Conservation (phyloP, 768 basidiomycete genomes). For the Lentinula detonsa region DNA sequence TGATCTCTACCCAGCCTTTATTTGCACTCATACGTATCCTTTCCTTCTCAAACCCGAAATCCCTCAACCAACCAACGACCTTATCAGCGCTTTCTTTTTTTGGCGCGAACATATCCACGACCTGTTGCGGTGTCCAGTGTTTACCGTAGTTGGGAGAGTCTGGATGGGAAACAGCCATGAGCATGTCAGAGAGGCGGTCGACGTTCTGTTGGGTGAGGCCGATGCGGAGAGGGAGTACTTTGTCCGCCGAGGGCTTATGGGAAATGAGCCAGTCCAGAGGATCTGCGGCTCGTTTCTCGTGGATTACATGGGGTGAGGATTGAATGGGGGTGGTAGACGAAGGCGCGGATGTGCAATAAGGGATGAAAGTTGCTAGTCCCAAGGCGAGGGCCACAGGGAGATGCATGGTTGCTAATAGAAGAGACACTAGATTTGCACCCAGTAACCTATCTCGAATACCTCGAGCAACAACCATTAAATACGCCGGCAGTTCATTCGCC, state of each 20-base stretch:
- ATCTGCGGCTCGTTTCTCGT: conserved; percentile 29
- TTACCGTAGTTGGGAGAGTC: conserved; percentile 37
- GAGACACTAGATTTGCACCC: neutral
- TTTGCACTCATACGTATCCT: conserved; percentile 26
- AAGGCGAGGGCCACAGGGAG: neutral
- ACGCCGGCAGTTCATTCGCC: neutral
- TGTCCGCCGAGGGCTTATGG: conserved; percentile 22
- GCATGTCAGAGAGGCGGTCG: conserved; percentile 30
- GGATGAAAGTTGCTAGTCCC: neutral
- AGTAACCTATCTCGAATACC: neutral
- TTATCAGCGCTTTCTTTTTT: conserved; percentile 25
- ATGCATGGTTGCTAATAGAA: neutral
- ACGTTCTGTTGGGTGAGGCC: conserved; percentile 38
- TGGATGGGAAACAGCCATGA: conserved; percentile 38
- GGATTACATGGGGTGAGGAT: conserved; percentile 18
- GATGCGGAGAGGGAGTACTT: conserved; percentile 36
- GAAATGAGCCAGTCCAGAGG: conserved; percentile 26
- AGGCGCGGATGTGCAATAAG: neutral
- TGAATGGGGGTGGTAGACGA: conserved; percentile 4
- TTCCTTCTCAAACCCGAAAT: conserved; percentile 26
- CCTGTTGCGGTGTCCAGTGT: conserved; percentile 34
- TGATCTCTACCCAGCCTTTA: conserved; percentile 34
- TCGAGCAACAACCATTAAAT: neutral
- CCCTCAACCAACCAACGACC: conserved; percentile 34
- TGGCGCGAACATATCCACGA: conserved; percentile 39